These are phyloP conservation scores for Anacardium occidentale DNA, from an alignment of 345 rosid genomes.

Conservation along the genomic window DNA sequence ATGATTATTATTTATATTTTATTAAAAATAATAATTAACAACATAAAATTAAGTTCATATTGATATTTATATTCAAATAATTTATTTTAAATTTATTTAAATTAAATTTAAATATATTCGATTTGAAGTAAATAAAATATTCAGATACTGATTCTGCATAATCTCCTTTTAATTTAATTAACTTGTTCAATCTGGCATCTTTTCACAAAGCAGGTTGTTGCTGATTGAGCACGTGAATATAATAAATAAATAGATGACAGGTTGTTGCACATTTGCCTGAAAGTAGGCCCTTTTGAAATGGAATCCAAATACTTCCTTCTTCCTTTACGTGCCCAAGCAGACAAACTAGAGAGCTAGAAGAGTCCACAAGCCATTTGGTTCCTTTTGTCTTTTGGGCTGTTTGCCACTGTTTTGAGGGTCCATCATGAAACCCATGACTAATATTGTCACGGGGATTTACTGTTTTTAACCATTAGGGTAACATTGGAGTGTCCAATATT, in stretches of 20 bases:
- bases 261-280: neutral
- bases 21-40: too few relatives aligned
- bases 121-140: too few relatives aligned
- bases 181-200: neutral
- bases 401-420: neutral
- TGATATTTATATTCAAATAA: too few relatives aligned
- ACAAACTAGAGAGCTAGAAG: neutral
- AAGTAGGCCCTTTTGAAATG: neutral
- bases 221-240: neutral
- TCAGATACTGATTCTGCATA: neutral
- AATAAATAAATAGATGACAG: neutral
- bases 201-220: too few relatives aligned
- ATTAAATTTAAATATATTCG: too few relatives aligned
- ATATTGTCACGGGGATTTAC: too few relatives aligned
- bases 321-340: neutral
- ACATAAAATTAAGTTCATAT: too few relatives aligned
- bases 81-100: too few relatives aligned
- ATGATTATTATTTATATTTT: too few relatives aligned
- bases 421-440: neutral
- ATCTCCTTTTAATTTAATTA: too few relatives aligned
- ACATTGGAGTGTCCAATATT: too few relatives aligned
- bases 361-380: neutral
- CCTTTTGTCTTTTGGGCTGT: neutral
- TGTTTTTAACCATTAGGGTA: too few relatives aligned
- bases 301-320: neutral